Evolutionary conservation across 2,329 filamentous ascomycete species (phyloP), one percentile per base, ranked within the genome.

Genomic region (Trichophyton benhamiae): DNA sequence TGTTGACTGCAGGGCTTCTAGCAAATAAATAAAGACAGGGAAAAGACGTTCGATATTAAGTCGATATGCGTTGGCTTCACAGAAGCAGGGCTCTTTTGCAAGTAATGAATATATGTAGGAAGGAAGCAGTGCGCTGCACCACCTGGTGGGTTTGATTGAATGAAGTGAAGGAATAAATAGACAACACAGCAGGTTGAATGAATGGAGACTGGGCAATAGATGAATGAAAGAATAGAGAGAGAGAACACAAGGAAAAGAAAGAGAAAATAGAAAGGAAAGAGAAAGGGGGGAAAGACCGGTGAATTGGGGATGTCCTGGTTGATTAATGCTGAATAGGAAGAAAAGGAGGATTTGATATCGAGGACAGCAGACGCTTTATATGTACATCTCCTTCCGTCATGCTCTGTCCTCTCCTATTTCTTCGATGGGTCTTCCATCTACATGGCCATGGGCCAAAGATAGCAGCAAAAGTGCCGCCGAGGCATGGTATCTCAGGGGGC

Each of bases 221-320:
- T 33, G 3, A 57, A 60, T 22, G 33, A 59, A 49, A 13, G 30
- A 36, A 48, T 42, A 60, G 33, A 36, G 33, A 3, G 33, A 36
- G 33, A 36, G 8, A 36, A 36, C 9, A 36, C 33, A 36, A 55
- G 17, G 22, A 49, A 61, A 59, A 27, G 30, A n/a, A 62, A 57
- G 52, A 44, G 60, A 46, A 25, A 55, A 25, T 41, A 41, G 53
- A 63, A 61, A 22, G 61, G 60, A 63, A 53, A 46, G 20, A 27
- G 61, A 30, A 60, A 60, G 30, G 6, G 60, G 59, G 27, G 42
- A 20, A 38, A 52, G 41, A 1, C 20, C 36, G 44, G 41, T 60
- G 44, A 46, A 60, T 46, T 44, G n/a, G 33, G 42, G 20, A 11
- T 46, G 20, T 25, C 27, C 11, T 49, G 58, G 6, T 60, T 55